Base-by-base conservation (phyloP, 1,284 basidiomycete genomes). In the Pascua sp. region DNA sequence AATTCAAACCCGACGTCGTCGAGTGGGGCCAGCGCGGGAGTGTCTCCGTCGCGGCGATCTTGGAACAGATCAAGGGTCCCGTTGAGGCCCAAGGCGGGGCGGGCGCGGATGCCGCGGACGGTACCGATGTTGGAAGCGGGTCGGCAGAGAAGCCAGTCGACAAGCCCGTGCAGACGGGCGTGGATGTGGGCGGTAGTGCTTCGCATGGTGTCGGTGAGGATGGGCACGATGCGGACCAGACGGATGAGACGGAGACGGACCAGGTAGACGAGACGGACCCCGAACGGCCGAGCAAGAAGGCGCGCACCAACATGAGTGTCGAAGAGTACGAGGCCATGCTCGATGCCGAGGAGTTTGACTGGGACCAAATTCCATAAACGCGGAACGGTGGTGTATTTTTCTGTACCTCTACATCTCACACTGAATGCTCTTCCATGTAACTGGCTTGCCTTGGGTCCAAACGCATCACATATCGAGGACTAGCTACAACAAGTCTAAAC, bases 1-100 rank as follows among this genome's bases (percentile, higher is more conserved):
- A 71, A 16, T 76, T 78, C 62, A 77, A 77, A 49, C 77, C 77
- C 11, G 75, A 78, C 41, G 73, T 75, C 4, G 70, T 63, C 10
- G 69, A 71, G 45, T 78, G 77, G 77, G 77, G 77, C 12, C 72
- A 78, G 53, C 61, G 66, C 16, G 77, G 72, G 0, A 67, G 61
- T 5, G 58, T 77, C 1, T 64, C 67, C 40, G 65, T 71, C 38
- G 68, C 66, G 41, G 69, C 65, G 39, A 72, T 78, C 32, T 64
- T 78, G 2, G 69, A 77, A 32, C 64, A 71, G 61, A 63, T 73
- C 16, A 66, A 67, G 52, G 50, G 55, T 55, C 54, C 47, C 5
- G 42, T 50, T 1, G 37, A 36, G 8, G 40, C 2, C 5, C 36
- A 42, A 16, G 49, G 50, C 8, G 44, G 42, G 12, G 48, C 49